These are phyloP conservation scores for Eucalyptus urophylla DNA, from an alignment of 345 rosid species.

Conservation along the genomic window DNA sequence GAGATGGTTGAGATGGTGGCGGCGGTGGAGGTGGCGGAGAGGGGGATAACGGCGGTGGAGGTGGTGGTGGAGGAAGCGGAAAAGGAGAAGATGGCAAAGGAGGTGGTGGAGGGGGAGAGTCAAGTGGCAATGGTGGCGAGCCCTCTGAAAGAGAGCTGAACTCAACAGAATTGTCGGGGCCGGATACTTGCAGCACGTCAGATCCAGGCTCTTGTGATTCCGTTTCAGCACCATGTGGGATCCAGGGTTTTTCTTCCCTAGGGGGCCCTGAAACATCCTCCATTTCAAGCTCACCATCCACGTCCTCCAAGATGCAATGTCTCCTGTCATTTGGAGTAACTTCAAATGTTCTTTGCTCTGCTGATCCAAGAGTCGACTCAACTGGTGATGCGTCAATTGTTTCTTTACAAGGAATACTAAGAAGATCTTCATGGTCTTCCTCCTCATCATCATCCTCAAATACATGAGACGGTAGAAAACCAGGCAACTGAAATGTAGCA, in stretches of 20 bases:
- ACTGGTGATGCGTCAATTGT: slow-evolving; percentile 17
- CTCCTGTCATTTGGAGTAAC: slow-evolving; percentile 48
- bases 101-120: slow-evolving; percentile 69
- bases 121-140: slow-evolving; percentile 62
- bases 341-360: slow-evolving; percentile 26
- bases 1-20: slow-evolving; percentile 7
- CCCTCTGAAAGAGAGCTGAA: slow-evolving; percentile 30
- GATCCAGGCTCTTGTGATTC: slow-evolving; percentile 18
- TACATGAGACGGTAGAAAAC: slow-evolving; percentile 42
- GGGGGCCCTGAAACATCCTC: slow-evolving; percentile 70
- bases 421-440: slow-evolving; percentile 44
- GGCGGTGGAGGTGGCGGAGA: slow-evolving; percentile 30
- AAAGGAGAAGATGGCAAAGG: slow-evolving; percentile 68
- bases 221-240: slow-evolving; percentile 7
- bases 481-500: slow-evolving; percentile 81
- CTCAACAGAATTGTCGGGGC: slow-evolving; percentile 11
- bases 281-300: slow-evolving; percentile 83
- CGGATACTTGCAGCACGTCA: slow-evolving; percentile 16
- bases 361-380: slow-evolving; percentile 20
- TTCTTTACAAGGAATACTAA: slow-evolving; percentile 23
- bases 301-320: slow-evolving; percentile 67
- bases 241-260: slow-evolving; percentile 34
- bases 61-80: slow-evolving; percentile 29
- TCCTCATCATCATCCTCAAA: slow-evolving; percentile 53
- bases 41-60: slow-evolving; percentile 27